Percentiles rank a stretch among this genome's conserved stretches.
phyloP scores from a whole-genome alignment of 2,329 filamentous ascomycete species.

The Pyrenochaeta sp. region DNA sequence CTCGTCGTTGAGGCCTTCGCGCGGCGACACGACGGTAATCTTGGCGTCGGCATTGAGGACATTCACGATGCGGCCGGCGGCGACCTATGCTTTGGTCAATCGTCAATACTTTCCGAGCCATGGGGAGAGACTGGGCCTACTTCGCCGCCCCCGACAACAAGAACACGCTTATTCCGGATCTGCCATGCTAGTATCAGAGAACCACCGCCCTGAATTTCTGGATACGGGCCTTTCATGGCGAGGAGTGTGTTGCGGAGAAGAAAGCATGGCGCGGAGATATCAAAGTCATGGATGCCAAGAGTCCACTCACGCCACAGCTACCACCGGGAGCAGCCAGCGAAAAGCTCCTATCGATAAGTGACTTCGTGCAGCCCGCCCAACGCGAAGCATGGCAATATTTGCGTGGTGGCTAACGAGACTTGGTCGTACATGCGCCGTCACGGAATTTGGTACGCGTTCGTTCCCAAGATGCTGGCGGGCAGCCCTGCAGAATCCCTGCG shows the following conservation, averaged over 20 bases:
- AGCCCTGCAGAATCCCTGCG: slow-evolving; percentile 26
- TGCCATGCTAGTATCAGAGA: slow-evolving; percentile 97
- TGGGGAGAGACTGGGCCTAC: slow-evolving; percentile 59
- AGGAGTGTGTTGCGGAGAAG: slow-evolving; percentile 26
- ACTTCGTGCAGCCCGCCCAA: not conserved
- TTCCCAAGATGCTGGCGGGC: slow-evolving; percentile 11
- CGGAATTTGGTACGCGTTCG: slow-evolving; percentile 5
- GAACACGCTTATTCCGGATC: slow-evolving; percentile 83
- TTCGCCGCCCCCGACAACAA: slow-evolving; percentile 96
- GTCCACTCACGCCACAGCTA: slow-evolving; percentile 11
- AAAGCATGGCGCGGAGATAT: slow-evolving; percentile 36
- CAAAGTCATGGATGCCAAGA: slow-evolving; percentile 24
- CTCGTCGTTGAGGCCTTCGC: slow-evolving; percentile 83
- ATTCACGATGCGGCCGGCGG: slow-evolving; percentile 91
- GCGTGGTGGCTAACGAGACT: not conserved
- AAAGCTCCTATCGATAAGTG: slow-evolving; percentile 9
- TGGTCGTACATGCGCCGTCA: not conserved
- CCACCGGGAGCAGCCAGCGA: slow-evolving; percentile 3
- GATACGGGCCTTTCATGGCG: slow-evolving; percentile 67
- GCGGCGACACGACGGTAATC: slow-evolving; percentile 85
- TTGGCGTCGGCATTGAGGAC: slow-evolving; percentile 93
- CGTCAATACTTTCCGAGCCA: slow-evolving; percentile 31
- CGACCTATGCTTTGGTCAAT: slow-evolving; percentile 72
- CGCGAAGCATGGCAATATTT: not conserved
- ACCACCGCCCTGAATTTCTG: slow-evolving; percentile 85